A percentile compares a stretch with the other conserved stretches of the same genome.
Evolutionary conservation across 345 rosid genomes (phyloP).

Genomic region (Angophora floribunda): DNA sequence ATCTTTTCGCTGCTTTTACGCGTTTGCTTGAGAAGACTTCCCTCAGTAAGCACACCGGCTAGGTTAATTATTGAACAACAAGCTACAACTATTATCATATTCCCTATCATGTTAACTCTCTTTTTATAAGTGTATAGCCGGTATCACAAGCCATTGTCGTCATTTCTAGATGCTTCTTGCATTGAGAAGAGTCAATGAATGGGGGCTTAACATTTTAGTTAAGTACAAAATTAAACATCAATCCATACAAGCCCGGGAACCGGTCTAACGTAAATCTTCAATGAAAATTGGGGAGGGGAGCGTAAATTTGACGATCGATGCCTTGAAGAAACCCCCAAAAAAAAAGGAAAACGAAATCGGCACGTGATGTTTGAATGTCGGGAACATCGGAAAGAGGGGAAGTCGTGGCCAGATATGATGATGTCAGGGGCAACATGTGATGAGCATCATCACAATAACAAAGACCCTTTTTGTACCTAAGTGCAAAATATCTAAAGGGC

Average conservation of each 20-base stretch:
- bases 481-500: not conserved
- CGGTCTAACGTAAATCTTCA: not conserved
- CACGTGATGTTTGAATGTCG: constrained; percentile 67
- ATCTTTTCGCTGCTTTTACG: not conserved
- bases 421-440: constrained; percentile 60
- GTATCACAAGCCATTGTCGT: not conserved
- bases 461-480: not conserved
- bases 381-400: constrained; percentile 58
- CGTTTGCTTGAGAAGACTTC: not conserved
- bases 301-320: not conserved
- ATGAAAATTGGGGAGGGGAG: not conserved
- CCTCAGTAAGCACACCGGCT: not conserved
- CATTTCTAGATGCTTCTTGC: not conserved
- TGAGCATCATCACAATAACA: constrained; percentile 10
- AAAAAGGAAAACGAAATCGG: not conserved
- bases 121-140: not conserved
- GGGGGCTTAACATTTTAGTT: not conserved
- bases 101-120: not conserved
- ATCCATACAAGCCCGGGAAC: not conserved
- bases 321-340: not conserved
- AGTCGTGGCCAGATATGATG: constrained; percentile 68
- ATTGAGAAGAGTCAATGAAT: not conserved
- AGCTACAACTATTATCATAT: not conserved
- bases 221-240: not conserved
- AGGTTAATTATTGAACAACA: not conserved